Evolutionary conservation across 2,329 filamentous ascomycete species (phyloP).

Genomic region (Sporothrix protearum): DNA sequence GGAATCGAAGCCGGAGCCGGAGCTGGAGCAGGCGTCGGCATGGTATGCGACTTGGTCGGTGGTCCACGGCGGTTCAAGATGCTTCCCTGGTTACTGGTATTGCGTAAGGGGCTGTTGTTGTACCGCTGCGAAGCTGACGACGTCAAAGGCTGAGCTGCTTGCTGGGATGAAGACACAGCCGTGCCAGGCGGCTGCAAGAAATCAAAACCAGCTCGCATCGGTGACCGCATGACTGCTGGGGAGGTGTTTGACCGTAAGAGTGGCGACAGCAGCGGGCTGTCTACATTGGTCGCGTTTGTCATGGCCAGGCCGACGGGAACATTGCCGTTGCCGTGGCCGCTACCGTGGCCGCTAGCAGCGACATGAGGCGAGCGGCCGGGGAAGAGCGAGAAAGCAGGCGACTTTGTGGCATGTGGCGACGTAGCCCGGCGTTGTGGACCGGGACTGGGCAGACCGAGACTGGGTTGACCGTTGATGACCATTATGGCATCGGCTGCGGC

Average conservation of each 20-base stretch:
- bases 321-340: not conserved
- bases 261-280: conserved; percentile 36
- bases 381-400: conserved; percentile 47
- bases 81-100: conserved; percentile 27
- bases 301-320: not conserved
- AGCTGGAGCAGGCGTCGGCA: not conserved
- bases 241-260: conserved; percentile 54
- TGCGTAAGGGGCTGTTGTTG: conserved; percentile 26
- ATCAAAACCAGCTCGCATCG: conserved; percentile 1
- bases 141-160: not conserved
- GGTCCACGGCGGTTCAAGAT: conserved; percentile 5
- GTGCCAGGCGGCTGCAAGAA: not conserved
- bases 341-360: not conserved
- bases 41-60: not conserved
- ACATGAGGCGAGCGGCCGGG: conserved; percentile 37
- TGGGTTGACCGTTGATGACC: not conserved
- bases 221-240: conserved; percentile 37
- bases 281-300: not conserved
- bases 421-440: conserved; percentile 43
- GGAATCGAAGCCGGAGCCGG: not conserved
- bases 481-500: not conserved
- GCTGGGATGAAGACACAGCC: not conserved
- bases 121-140: not conserved
- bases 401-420: conserved; percentile 46
- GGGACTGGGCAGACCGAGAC: not conserved